Evolutionary conservation across 768 basidiomycete genomes (phyloP).

Genomic region (Suillus plorans): DNA sequence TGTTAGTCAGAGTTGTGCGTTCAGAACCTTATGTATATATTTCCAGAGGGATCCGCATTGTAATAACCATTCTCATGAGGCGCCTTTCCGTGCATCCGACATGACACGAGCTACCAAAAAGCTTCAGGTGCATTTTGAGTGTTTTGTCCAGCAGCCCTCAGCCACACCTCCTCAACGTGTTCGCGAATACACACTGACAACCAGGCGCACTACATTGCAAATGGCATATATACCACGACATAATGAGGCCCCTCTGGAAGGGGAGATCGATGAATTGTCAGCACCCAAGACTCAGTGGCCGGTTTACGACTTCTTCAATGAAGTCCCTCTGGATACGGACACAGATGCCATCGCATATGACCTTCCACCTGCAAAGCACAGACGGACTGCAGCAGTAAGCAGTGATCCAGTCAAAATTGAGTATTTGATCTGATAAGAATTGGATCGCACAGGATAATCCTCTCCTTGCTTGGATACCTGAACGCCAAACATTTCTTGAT

Average conservation of each 20-base stretch:
- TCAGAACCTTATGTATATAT: not conserved
- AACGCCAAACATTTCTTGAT: conserved; percentile 1
- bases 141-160: not conserved
- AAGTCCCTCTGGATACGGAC: no score
- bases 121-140: not conserved
- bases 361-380: not conserved
- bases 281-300: not conserved
- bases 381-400: not conserved
- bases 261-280: not conserved
- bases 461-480: not conserved
- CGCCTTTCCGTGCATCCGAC: not conserved
- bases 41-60: not conserved
- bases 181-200: not conserved
- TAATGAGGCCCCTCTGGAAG: not conserved
- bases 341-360: not conserved
- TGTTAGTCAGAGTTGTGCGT: no score
- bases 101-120: not conserved
- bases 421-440: not conserved
- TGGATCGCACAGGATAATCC: not conserved
- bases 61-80: not conserved
- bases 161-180: not conserved
- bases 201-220: not conserved
- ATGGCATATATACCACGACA: not conserved
- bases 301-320: not conserved
- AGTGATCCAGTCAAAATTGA: not conserved